Conservation (phyloP, 176 grass and related monocot species). For the Stipa capillata region DNA sequence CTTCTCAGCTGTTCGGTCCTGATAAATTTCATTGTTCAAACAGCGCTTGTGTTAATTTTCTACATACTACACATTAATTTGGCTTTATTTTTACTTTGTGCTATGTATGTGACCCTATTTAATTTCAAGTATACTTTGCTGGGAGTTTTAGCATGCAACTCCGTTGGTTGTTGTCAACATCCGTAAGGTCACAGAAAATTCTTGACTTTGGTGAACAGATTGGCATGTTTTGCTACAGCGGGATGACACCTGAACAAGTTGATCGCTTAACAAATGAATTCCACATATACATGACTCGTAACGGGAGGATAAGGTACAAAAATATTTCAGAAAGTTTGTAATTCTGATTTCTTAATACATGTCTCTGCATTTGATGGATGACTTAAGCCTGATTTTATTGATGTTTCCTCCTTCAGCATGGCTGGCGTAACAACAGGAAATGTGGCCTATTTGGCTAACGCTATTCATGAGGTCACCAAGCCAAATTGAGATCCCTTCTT, state of each 20-base stretch:
- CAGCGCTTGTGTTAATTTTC: conserved; percentile 27
- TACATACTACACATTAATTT: conserved; percentile 29
- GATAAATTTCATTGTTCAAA: conserved; percentile 29
- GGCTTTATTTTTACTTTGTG: not conserved
- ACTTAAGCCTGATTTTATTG: not conserved
- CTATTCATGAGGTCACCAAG: conserved; percentile 83
- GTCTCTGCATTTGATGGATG: not conserved
- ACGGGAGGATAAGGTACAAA: conserved; percentile 76
- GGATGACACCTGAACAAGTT: conserved; percentile 89
- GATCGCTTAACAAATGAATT: conserved; percentile 73
- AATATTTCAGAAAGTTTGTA: not conserved
- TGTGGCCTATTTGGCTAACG: conserved; percentile 64
- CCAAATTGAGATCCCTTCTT: not conserved
- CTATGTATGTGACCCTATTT: not conserved
- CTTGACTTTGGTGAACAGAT: conserved; percentile 38
- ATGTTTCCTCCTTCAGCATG: conserved; percentile 46
- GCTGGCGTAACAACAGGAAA: conserved; percentile 77
- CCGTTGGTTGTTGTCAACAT: not conserved
- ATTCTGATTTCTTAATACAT: not conserved
- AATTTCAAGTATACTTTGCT: not conserved
- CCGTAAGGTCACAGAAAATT: not conserved
- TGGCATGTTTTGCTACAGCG: conserved; percentile 93
- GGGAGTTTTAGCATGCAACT: not conserved
- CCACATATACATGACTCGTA: conserved; percentile 91
- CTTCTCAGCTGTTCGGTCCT: not conserved